Base-by-base conservation (phyloP, 352 stramenopile species). In the Globisporangium irregulare region DNA sequence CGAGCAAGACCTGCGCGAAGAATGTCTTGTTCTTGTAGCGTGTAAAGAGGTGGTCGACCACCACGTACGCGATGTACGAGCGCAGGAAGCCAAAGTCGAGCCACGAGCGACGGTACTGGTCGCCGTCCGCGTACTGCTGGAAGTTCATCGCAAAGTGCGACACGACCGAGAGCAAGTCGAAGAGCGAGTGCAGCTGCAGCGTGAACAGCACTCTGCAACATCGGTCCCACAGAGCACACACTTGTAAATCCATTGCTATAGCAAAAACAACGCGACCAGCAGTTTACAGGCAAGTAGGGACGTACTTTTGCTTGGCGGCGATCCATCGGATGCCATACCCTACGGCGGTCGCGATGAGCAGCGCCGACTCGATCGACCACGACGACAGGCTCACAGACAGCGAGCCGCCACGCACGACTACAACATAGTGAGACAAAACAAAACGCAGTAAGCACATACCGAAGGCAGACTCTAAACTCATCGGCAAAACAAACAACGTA, bases 51-150 rank as follows among this genome's bases (percentile, higher is more conserved):
- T 87, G 75, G 65, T 87, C 75, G 24, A 96, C 74, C 3, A 96
- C 87, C 63, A 91, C 78, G 62, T 95, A 95, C 22, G 87, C 71
- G n/a, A 94, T 83, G 71, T 96, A 96, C 6, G 84, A 85, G 29
- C 89, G 87, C 34, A 96, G 61, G 59, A 96, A 96, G 32, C 86
- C 89, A 69, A 96, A 91, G 75, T 94, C 86, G 60, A 96, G 76
- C 89, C 89, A 96, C 59, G 89, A 96, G 24, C 86, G 83, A 6
- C 78, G 73, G 10, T 76, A 72, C 53, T 83, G 79, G 27, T 73
- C 80, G 54, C 78, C 77, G 10, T 81, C 77, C 1, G 79, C 59
- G n/a, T 82, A 73, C n/a, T 84, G 93, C 70, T 89, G 79, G 72
- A 92, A 81, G 9, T 83, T 89, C 51, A 93, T 76, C 20, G 79